Base-by-base conservation (phyloP, 371 early-diverging fungal genomes). In the Mucor mucedo region DNA sequence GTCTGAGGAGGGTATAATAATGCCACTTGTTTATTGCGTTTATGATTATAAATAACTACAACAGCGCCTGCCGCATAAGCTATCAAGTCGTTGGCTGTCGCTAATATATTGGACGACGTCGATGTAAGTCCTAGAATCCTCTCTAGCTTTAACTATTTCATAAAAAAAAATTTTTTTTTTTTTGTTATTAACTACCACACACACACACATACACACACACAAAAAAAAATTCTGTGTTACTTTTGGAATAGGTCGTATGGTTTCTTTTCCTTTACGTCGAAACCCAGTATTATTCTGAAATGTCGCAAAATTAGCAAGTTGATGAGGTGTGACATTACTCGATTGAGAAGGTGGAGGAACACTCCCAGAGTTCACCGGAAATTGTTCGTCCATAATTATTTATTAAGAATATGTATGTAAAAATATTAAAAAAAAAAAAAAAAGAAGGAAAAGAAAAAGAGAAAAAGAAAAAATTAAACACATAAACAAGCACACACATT, bases 41-140 rank as follows among this genome's bases (percentile, higher is more conserved):
- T 82, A 68, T 89, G 85, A 69, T 89, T 86, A 71, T 91, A 91
- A 38, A 91, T 76, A 16, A 90, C 88, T 7, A 89, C 86, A 3
- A 87, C 84, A 30, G 88, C 89, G 38, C 92, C 93, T 33, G 93
- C 89, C 30, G 90, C 86, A 77, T 89, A 90, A 32, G 91, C 92
- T 30, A 91, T 78, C 49, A 89, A 63, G 72, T 86, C 88, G 5
- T 80, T 76, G 48, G 88, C 82, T 48, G 85, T 76, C 5, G 87
- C 85, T 50, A 92, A 58, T 29, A 79, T 75, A 68, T 86, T 83
- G 27, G 83, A 76, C 13, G 80, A 82, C 32, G 76, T 81, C 4
- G 87, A 78, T 4, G 89, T 89, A 30, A 89, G 68, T 0, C 89
- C 90, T 13, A 89, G 71, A 55, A 89, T 81, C 13, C 87, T 81